Evolutionary conservation across 2,329 filamentous ascomycete genomes (phyloP).

Genomic region (Cytospora paraplurivora): DNA sequence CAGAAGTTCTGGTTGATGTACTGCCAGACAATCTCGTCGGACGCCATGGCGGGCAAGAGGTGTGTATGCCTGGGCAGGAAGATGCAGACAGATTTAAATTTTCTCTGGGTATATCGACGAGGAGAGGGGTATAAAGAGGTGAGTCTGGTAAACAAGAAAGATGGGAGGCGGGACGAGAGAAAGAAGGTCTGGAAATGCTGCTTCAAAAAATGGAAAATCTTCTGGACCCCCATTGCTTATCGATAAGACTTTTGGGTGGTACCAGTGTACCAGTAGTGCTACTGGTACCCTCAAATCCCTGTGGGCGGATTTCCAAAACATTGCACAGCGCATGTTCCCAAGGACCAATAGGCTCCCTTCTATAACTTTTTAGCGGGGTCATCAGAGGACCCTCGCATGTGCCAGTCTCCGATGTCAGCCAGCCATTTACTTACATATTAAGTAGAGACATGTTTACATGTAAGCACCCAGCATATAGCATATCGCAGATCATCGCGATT

Average conservation of each 20-base stretch:
- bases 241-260: constrained; percentile 19
- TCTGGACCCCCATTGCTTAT: constrained; percentile 21
- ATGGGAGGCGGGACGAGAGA: constrained; percentile 24
- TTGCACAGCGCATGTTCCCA: background rate
- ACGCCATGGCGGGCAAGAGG: constrained; percentile 64
- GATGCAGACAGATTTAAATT: background rate
- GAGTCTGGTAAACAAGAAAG: constrained; percentile 1
- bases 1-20: constrained; percentile 69
- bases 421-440: too few relatives aligned
- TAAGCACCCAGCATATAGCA: too few relatives aligned
- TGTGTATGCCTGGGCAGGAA: background rate
- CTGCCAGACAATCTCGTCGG: constrained; percentile 96
- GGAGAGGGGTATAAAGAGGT: background rate
- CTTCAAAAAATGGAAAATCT: constrained; percentile 28
- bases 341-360: constrained; percentile 1
- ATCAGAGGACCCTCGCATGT: background rate
- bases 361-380: background rate
- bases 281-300: constrained; percentile 25
- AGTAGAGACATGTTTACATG: too few relatives aligned
- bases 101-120: background rate
- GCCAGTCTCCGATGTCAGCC: too few relatives aligned
- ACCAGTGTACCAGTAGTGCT: background rate
- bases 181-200: constrained; percentile 4
- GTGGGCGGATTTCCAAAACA: constrained; percentile 20
- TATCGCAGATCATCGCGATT: too few relatives aligned